These are phyloP conservation scores for Cryptococcus neoformans DNA, from an alignment of 1,284 basidiomycete species.

Conservation along the genomic window DNA sequence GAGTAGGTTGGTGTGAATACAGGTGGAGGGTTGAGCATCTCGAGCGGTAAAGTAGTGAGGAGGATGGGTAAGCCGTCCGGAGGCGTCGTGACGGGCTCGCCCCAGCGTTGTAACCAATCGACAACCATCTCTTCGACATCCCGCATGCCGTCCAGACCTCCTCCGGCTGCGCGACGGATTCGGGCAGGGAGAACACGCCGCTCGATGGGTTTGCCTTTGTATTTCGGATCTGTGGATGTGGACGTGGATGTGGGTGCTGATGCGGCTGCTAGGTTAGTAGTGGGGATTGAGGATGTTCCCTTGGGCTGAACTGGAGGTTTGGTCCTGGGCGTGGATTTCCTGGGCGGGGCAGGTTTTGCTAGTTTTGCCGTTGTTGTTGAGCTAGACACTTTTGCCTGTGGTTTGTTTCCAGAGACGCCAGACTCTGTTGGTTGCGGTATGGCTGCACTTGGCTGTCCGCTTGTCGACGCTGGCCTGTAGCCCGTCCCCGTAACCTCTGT, in stretches of 20 bases:
- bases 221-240: background rate
- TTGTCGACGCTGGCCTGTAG: no score
- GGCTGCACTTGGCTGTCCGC: no score
- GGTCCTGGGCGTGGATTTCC: background rate
- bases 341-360: background rate
- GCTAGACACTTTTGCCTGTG: no score
- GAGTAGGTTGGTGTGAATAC: background rate
- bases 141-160: slow-evolving; percentile 53
- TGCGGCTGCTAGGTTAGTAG: background rate
- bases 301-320: background rate
- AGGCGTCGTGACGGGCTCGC: slow-evolving; percentile 72
- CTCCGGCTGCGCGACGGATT: slow-evolving; percentile 70
- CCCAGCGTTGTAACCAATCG: slow-evolving; percentile 70
- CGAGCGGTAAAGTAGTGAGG: slow-evolving; percentile 58
- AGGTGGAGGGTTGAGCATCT: slow-evolving; percentile 19
- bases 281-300: background rate
- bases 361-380: background rate
- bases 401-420: no score
- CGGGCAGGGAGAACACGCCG: slow-evolving; percentile 76
- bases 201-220: slow-evolving; percentile 42
- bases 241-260: background rate
- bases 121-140: slow-evolving; percentile 79
- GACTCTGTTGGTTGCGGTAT: no score
- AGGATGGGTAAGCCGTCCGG: slow-evolving; percentile 63
- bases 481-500: no score